Conservation (phyloP, 305 asterid species). For the Nicotiana rustica region DNA sequence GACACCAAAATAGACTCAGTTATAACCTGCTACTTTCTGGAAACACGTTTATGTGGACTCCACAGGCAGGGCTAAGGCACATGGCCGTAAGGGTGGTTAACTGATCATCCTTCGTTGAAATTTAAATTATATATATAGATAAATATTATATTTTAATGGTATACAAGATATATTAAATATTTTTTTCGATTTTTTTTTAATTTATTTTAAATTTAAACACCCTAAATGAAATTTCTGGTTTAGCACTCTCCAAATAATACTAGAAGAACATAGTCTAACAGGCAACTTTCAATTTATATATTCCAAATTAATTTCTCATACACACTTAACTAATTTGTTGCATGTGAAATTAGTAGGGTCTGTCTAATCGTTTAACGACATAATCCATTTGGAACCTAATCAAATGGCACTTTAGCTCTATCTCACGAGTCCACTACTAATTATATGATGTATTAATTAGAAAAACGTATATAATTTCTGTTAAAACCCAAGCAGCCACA, state of each 20-base stretch:
- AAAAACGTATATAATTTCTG: neutral
- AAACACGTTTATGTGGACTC: neutral
- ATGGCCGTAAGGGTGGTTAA: too few species aligned
- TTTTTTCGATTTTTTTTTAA: too few species aligned
- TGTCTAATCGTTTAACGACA: neutral
- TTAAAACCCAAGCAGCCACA: neutral
- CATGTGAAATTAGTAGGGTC: constrained; percentile 14
- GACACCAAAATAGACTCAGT: neutral
- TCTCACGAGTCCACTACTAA: neutral
- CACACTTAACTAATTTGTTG: constrained; percentile 2
- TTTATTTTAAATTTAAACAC: too few species aligned
- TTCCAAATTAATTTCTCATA: neutral
- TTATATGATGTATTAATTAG: neutral
- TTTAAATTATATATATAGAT: too few species aligned
- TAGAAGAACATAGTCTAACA: neutral
- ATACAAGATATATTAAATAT: too few species aligned
- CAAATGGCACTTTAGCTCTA: neutral
- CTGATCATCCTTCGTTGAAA: too few species aligned
- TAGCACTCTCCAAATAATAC: neutral
- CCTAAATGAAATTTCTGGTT: too few species aligned
- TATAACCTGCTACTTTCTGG: neutral
- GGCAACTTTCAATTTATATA: neutral
- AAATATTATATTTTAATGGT: too few species aligned
- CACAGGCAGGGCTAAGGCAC: neutral
- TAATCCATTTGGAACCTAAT: neutral